Evolutionary conservation across 2,329 filamentous ascomycete genomes (phyloP).

Genomic region (Escovopsis sp.): DNA sequence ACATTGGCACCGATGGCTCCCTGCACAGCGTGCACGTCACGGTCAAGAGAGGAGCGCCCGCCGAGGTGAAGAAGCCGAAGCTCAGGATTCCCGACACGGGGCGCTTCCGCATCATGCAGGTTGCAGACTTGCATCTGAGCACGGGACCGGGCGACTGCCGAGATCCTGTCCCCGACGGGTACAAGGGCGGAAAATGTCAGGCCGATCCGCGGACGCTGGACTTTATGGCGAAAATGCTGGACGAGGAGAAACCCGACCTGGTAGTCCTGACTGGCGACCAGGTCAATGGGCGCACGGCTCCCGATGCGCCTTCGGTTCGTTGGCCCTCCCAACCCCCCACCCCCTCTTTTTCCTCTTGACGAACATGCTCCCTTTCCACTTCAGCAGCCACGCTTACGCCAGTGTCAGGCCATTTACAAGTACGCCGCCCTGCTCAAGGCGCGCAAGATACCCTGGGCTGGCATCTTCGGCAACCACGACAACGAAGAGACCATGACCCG

Average conservation of each 20-base stretch:
- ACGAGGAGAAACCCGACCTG: constrained; percentile 86
- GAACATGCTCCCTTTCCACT: constrained; percentile 3
- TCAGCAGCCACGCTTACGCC: too few species aligned
- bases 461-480: constrained; percentile 96
- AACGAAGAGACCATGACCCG: constrained; percentile 76
- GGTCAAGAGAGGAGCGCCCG: constrained; percentile 55
- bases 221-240: constrained; percentile 69
- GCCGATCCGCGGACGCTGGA: constrained; percentile 85
- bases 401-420: constrained; percentile 69
- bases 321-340: not conserved
- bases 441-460: constrained; percentile 80
- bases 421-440: constrained; percentile 71
- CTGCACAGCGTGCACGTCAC: constrained; percentile 60
- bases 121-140: constrained; percentile 86
- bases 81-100: constrained; percentile 76
- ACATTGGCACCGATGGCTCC: constrained; percentile 49
- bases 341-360: not conserved
- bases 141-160: constrained; percentile 78
- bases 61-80: constrained; percentile 50
- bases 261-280: constrained; percentile 89
- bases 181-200: constrained; percentile 66
- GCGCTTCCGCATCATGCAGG: constrained; percentile 93
- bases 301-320: constrained; percentile 71
- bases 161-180: constrained; percentile 63
- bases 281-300: constrained; percentile 84